Evolutionary conservation across 2,329 filamentous ascomycete species (phyloP), one percentile per base, ranked within the genome.

Genomic region (Bipolaris cookei): DNA sequence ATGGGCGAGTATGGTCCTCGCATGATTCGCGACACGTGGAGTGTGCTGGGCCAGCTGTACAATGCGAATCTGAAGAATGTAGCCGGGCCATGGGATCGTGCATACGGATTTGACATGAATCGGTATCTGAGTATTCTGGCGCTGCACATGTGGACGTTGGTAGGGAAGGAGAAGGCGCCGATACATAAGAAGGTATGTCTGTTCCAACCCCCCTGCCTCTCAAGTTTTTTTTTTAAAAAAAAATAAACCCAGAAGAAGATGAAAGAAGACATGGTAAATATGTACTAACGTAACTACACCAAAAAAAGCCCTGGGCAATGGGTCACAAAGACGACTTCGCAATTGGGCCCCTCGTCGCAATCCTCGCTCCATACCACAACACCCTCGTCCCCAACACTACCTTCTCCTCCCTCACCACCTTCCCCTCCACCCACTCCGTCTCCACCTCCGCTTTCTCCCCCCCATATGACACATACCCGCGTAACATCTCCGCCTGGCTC

Each of bases 91-190:
- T 88, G 86, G 86, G 86, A 88, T 69, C 81, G 86, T 0, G 78
- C 81, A 0, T 88, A 88, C 59, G 85, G 85, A 0, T 88, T 82
- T 55, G 85, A 88, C 57, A 87, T 88, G 85, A 87, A 86, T 52
- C 76, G 80, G 6, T 88, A 88, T 63, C 69, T 87, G 3, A 83
- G 83, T 50, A 78, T 88, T 46, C 81, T 88, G 69, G 82, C 82
- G 0, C 69, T 85, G 13, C 85, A 85, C 73, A 79, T 88, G 59
- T 88, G 85, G 86, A 80, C 82, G 0, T 57, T 86, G 3, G 76
- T 85, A 4, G 84, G 84, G 7, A 82, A 84, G 42, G 69, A 77
- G 3, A 68, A 71, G 5, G 72, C 76, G 3, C 74, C 76, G 0
- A 63, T 79, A 3, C 65, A 73, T 37, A 44, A 61, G 18, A 74